Conservation (phyloP, 1,284 basidiomycete genomes). For the Gastroboletus turbinatus region DNA sequence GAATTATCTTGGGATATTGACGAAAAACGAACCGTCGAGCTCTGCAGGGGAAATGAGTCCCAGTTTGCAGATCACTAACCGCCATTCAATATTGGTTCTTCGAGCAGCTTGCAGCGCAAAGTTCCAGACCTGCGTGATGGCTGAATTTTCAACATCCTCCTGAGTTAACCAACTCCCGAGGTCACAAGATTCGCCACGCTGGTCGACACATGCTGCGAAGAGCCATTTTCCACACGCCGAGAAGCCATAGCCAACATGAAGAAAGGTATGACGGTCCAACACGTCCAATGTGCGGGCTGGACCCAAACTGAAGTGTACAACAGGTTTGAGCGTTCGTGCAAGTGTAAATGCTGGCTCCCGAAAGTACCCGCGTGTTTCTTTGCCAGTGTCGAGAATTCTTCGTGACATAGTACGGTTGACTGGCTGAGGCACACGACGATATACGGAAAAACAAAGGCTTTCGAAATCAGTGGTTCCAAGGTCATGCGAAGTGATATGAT, state of each 20-base stretch:
- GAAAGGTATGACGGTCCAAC: constrained; percentile 62
- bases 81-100: constrained; percentile 75
- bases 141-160: constrained; percentile 42
- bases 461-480: constrained; percentile 28
- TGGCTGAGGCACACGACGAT: constrained; percentile 63
- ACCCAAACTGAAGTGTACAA: constrained; percentile 47
- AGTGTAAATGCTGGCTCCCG: constrained; percentile 66
- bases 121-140: constrained; percentile 61
- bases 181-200: constrained; percentile 72
- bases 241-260: constrained; percentile 74
- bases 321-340: constrained; percentile 45
- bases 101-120: constrained; percentile 60
- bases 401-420: constrained; percentile 62
- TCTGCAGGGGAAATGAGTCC: constrained; percentile 60
- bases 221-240: constrained; percentile 72
- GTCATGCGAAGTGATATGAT: constrained; percentile 43
- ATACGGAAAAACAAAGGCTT: constrained; percentile 57
- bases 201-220: constrained; percentile 70
- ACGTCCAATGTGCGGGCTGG: constrained; percentile 59
- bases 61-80: constrained; percentile 66
- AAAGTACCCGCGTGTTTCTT: constrained; percentile 48
- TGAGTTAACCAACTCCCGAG: constrained; percentile 63
- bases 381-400: constrained; percentile 42
- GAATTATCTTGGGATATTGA: background rate
- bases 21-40: constrained; percentile 56